Base-by-base conservation (phyloP, 2,329 filamentous ascomycete species). In the Fusarium veterinarium region DNA sequence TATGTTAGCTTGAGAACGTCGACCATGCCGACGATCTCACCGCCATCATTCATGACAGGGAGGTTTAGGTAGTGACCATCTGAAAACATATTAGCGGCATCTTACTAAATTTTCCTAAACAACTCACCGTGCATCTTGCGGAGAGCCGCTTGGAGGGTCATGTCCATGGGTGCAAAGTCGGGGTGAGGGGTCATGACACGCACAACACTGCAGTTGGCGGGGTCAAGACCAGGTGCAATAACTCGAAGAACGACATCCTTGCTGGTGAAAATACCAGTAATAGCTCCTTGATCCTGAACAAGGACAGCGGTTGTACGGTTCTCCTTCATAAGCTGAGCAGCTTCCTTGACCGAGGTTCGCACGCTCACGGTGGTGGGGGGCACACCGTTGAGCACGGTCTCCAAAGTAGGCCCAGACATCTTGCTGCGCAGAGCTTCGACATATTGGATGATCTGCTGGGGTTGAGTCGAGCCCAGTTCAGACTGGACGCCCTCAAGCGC, bases 11-110 rank as follows among this genome's bases (percentile, higher is more conserved):
- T 98, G 71, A 99, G 90, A 66, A 99, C 96, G 83, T 99, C 96
- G 31, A 99, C 96, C 96, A 99, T 99, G 78, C 96, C 96, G 65
- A 99, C 96, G 79, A 99, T 99, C 83, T 99, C 96, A 73, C 95
- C 96, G 70, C 90, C 89, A 75, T 97, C 95, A 82, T 98, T 98
- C 96, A 99, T 99, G 71, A 99, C 96, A 13, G 96, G 96, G 48
- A 99, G 86, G 82, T 99, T 99, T 61, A 99, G 90, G 83, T 99
- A 99, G 83, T 99, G 96, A 19, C 96, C 96, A 85, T 99, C 95
- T 97, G 73, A 76, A 55, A 37, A 51, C n/a, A 51, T 75, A 56
- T 76, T 72, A 68, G 53, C 61, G 25, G 42, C 30, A 46, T 46
- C 44, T 35, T 14, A 28, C 44, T 20, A 25, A 31, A 55, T 9